Evolutionary conservation across 805 yeast species (phyloP), one percentile per base, ranked within the genome.

Genomic region (Barnettozyma californica): DNA sequence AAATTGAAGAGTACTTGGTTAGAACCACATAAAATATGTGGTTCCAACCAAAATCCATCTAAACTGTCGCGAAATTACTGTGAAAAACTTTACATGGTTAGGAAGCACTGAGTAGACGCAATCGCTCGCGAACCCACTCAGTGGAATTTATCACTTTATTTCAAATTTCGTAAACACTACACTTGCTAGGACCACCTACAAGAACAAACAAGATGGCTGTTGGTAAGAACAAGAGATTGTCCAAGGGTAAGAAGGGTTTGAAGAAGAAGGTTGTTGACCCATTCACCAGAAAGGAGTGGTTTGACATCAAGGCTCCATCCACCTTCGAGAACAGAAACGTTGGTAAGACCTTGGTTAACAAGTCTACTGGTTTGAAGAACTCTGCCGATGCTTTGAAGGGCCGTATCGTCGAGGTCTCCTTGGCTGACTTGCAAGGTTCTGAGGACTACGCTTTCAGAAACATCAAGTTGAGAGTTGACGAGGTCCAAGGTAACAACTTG

Each of bases 221-320:
- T 71, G 92, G 92, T 68, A 86, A 86, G 81, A 86, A 86, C 75
- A 86, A 86, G 84, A 78, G 85, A 74, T 75, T 81, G 70, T 75
- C 81, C 75, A 83, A 83, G 81, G 92, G 94, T 71, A 85, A 86
- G 89, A 92, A 92, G 79, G 97, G 98, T 71, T 79, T 89, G 76
- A 92, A 92, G 95, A 94, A 92, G 95, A 92, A 85, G 85, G 94
- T 87, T 72, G 95, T 90, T 65, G 99, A 92, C 83, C 98, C 98
- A 72, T 92, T 92, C 94, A 81, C 96, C 84, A 90, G 91, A 78
- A 92, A 92, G 80, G 98, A 91, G 68, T 92, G 98, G 98, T 91
- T 80, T 76, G 95, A 87, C 76, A 88, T 91, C 78, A 90, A 91
- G 81, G 98, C 98, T 62, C 98, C 98, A 70, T 84, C 97, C 68